A percentile compares a stretch with the other conserved stretches of the same genome.
Evolutionary conservation across 2,329 filamentous ascomycete species (phyloP).

Genomic region (Setomelanomma holmii): DNA sequence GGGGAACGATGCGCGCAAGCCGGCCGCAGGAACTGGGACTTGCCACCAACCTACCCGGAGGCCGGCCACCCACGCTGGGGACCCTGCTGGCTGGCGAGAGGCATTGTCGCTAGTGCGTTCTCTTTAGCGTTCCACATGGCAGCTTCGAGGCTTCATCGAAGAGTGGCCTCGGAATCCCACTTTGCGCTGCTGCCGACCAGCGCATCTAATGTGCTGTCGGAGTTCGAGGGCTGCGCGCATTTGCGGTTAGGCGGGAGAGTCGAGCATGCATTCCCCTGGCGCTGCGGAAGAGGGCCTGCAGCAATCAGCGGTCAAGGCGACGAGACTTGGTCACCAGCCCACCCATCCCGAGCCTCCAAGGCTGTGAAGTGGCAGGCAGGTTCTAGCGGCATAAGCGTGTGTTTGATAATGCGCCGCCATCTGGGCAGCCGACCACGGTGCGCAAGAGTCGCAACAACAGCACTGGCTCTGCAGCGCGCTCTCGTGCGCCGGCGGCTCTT

Average conservation of each 20-base stretch:
- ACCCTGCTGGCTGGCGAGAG: slow-evolving; percentile 17
- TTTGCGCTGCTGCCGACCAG: slow-evolving; percentile 16
- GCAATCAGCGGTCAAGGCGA: slow-evolving; percentile 35
- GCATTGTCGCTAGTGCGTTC: not conserved
- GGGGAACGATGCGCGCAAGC: slow-evolving; percentile 29
- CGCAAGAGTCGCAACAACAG: not conserved
- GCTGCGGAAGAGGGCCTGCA: slow-evolving; percentile 19
- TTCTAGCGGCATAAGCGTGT: slow-evolving; percentile 34
- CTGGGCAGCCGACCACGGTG: slow-evolving; percentile 1
- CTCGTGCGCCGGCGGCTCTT: slow-evolving; percentile 1
- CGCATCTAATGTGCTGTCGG: slow-evolving; percentile 13
- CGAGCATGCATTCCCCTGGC: slow-evolving; percentile 33
- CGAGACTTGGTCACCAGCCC: slow-evolving; percentile 28
- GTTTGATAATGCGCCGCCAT: slow-evolving; percentile 35
- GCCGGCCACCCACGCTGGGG: slow-evolving; percentile 4
- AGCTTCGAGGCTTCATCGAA: slow-evolving; percentile 2
- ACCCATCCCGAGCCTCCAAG: slow-evolving; percentile 7
- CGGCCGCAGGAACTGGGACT: slow-evolving; percentile 13
- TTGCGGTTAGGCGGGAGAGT: slow-evolving; percentile 15
- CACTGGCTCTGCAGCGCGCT: slow-evolving; percentile 2
- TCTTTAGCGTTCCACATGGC: slow-evolving; percentile 15
- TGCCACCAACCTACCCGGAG: slow-evolving; percentile 16
- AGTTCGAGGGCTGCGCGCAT: slow-evolving; percentile 14
- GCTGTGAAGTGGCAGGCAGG: slow-evolving; percentile 31
- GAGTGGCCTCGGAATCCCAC: slow-evolving; percentile 5